These are phyloP conservation scores for Chloromonas sp. DNA, from an alignment of 163 green algal genomes.

Conservation along the genomic window DNA sequence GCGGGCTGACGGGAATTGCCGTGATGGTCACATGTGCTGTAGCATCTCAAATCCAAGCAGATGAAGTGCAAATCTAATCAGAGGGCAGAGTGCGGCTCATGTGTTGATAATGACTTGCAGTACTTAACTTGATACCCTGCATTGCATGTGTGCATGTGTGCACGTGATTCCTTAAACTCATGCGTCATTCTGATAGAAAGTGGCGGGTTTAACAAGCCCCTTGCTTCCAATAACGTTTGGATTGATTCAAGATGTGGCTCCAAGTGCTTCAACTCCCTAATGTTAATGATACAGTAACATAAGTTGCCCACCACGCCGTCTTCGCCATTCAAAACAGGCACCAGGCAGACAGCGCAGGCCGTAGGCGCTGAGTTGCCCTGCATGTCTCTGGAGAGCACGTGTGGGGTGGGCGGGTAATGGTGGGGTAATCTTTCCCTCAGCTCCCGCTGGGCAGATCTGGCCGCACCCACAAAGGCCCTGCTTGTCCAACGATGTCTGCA, in stretches of 20 bases:
- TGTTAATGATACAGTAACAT: background rate
- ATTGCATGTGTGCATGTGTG: no score
- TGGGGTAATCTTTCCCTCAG: background rate
- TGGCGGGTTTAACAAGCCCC: no score
- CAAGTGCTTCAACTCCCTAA: background rate
- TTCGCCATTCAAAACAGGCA: background rate
- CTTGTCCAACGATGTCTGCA: background rate
- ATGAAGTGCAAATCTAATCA: background rate
- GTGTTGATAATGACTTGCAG: background rate
- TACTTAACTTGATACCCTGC: no score
- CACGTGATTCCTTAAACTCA: no score
- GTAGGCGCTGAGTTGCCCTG: background rate
- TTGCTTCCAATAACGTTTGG: background rate
- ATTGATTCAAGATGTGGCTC: background rate
- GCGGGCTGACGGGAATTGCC: no score
- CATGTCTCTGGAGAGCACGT: background rate
- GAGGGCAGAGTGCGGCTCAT: background rate
- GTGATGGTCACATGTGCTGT: no score
- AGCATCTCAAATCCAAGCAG: no score
- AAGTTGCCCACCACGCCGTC: background rate
- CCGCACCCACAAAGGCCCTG: background rate
- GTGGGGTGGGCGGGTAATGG: background rate
- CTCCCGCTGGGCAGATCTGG: background rate
- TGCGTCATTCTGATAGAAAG: no score
- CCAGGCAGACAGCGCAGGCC: constrained; percentile 3